Evolutionary conservation across 208 protist genomes (phyloP), one percentile per base, ranked within the genome.

Genomic region (Tetramitus jugosus): DNA sequence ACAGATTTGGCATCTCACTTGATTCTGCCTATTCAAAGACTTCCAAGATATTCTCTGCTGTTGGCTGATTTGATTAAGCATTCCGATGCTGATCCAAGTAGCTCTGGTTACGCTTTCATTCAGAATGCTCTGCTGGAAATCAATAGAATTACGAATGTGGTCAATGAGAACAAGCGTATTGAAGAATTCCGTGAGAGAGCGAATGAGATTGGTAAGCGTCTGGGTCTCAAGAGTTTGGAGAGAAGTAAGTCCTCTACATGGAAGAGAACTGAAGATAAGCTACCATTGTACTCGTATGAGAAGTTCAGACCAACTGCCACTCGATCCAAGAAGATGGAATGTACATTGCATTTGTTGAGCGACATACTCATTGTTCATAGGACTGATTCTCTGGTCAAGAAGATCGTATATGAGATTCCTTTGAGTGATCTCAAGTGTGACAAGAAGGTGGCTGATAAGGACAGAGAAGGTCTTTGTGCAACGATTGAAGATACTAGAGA

Each of bases 1-100:
- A 69, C 62, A 0, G 62, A 69, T 17, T 43, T 69, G 31, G 62
- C 26, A 31, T 69, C 62, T 26, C 43, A 43, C 62, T 69, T 69
- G 33, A 69, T 69, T 69, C 42, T 31, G 37, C 65, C 65, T 53
- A 39, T 72, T 37, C 65, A 72, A 72, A 4, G 65, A 33, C 23
- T 72, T 10, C 65, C 65, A 13, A 10, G 65, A 37, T 72, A 72
- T 31, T 39, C 10, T 33, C 42, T 72, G 26, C 29, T 72, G 26
- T 31, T 72, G 3, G 53, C 37, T 37, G 65, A 72, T 72, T 31
- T 72, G 6, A 53, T 72, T 7, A 45, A 53, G 17, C 45, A 72
- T 26, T 53, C 35, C 43, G 62, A 69, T 40, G 10, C 10, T 56
- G 23, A 17, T 69, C 23, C 31, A 2, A 40, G 23, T n/a, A 29